phyloP scores from a whole-genome alignment of 202 grass and related monocot species.

The Elaeis oleifera region DNA sequence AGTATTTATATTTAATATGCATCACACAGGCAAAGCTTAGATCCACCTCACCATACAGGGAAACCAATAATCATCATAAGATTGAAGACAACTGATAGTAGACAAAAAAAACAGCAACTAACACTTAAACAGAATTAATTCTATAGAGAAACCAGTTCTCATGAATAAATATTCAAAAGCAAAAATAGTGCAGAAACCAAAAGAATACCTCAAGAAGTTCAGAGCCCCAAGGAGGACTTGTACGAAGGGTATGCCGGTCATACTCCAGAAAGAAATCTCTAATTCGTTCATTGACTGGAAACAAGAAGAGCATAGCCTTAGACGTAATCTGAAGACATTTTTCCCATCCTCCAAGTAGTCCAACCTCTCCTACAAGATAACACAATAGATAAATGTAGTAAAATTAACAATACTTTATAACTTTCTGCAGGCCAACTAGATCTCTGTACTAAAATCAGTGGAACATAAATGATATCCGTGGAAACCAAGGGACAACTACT shows the following conservation, averaged over 20 bases:
- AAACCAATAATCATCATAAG: too few species aligned
- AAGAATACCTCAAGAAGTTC: constrained; percentile 93
- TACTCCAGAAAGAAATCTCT: constrained; percentile 93
- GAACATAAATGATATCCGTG: too few species aligned
- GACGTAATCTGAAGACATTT: constrained; percentile 74
- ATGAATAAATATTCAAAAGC: too few species aligned
- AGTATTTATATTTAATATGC: too few species aligned
- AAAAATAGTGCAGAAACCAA: neutral
- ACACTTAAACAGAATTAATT: too few species aligned
- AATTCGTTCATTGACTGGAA: constrained; percentile 96
- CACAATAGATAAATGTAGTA: neutral
- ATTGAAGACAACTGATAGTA: neutral
- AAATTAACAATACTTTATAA: too few species aligned
- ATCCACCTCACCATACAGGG: too few species aligned
- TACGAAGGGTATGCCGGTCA: constrained; percentile 91
- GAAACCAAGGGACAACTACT: too few species aligned
- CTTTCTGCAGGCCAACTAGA: too few species aligned
- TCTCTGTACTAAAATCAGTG: too few species aligned
- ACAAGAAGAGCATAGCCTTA: constrained; percentile 88
- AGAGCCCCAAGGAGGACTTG: constrained; percentile 98
- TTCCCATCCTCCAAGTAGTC: constrained; percentile 96
- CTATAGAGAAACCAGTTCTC: too few species aligned
- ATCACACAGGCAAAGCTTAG: too few species aligned
- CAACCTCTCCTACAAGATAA: constrained; percentile 66
- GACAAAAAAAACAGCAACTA: neutral